Conservation (phyloP, 2,329 filamentous ascomycete species). For the Cladorrhinum sp. region DNA sequence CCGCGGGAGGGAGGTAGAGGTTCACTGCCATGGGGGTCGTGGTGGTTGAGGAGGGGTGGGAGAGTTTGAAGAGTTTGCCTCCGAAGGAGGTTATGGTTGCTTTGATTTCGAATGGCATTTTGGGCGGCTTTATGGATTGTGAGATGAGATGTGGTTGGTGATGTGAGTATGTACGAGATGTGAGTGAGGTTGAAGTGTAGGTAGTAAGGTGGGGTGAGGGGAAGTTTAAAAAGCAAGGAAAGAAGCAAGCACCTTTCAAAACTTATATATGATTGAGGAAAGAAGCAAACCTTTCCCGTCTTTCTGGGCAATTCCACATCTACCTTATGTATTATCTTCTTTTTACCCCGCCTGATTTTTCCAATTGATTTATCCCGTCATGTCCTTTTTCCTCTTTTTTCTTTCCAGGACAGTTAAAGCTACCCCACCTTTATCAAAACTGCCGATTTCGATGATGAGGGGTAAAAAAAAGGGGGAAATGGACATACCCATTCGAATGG, state of each 20-base stretch:
- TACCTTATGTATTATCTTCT: background rate
- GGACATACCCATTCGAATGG: background rate
- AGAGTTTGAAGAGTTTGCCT: slow-evolving; percentile 91
- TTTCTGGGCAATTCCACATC: background rate
- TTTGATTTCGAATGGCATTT: slow-evolving; percentile 84
- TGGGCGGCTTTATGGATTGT: slow-evolving; percentile 53
- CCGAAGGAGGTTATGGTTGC: slow-evolving; percentile 88
- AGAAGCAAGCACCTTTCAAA: background rate
- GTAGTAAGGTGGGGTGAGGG: background rate
- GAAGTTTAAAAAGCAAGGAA: background rate
- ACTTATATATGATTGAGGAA: background rate
- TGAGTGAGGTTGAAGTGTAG: background rate
- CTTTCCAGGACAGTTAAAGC: background rate
- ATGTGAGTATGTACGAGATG: background rate
- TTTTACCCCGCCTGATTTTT: background rate
- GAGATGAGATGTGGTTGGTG: background rate
- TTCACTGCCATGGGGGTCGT: slow-evolving; percentile 89
- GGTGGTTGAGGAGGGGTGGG: slow-evolving; percentile 75
- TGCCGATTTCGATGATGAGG: background rate
- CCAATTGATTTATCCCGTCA: background rate
- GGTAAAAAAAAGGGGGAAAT: background rate
- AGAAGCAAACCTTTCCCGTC: background rate
- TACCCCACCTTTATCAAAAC: background rate
- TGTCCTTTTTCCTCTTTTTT: too few species aligned
- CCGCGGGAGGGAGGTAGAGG: slow-evolving; percentile 80